A percentile compares a stretch with the other conserved stretches of the same genome.
phyloP scores from a whole-genome alignment of 2,329 filamentous ascomycete genomes.

The Byssothecium circinans region DNA sequence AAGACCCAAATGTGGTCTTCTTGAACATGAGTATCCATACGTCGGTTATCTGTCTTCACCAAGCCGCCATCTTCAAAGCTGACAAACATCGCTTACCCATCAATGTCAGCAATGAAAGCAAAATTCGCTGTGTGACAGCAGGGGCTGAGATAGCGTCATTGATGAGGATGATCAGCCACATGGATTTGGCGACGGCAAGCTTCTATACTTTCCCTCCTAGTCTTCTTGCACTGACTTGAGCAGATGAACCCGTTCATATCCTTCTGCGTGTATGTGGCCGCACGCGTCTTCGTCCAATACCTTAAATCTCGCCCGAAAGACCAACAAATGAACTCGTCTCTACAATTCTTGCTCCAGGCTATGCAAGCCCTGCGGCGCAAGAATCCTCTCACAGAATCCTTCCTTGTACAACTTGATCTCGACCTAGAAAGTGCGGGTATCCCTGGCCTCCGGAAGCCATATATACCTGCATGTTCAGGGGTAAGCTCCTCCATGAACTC shows the following conservation, averaged over 20 bases:
- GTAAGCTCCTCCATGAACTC: neutral
- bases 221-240: slow-evolving; percentile 15
- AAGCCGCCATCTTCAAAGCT: slow-evolving; percentile 96
- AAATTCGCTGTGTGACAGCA: slow-evolving; percentile 87
- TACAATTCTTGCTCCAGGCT: slow-evolving; percentile 87
- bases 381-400: slow-evolving; percentile 91
- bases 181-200: slow-evolving; percentile 79
- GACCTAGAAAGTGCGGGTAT: slow-evolving; percentile 77
- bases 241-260: slow-evolving; percentile 96
- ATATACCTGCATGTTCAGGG: slow-evolving; percentile 11
- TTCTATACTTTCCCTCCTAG: slow-evolving; percentile 1
- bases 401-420: slow-evolving; percentile 88
- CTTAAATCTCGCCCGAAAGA: slow-evolving; percentile 93
- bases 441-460: slow-evolving; percentile 51
- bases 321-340: slow-evolving; percentile 71
- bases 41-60: slow-evolving; percentile 94
- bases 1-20: slow-evolving; percentile 84
- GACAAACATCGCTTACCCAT: slow-evolving; percentile 81
- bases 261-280: slow-evolving; percentile 94
- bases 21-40: slow-evolving; percentile 97
- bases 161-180: slow-evolving; percentile 91
- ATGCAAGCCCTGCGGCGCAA: slow-evolving; percentile 87
- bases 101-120: slow-evolving; percentile 83
- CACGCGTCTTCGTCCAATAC: slow-evolving; percentile 93
- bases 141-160: slow-evolving; percentile 92